Conservation (phyloP, 2,329 filamentous ascomycete species). For the Beauveria varroae region DNA sequence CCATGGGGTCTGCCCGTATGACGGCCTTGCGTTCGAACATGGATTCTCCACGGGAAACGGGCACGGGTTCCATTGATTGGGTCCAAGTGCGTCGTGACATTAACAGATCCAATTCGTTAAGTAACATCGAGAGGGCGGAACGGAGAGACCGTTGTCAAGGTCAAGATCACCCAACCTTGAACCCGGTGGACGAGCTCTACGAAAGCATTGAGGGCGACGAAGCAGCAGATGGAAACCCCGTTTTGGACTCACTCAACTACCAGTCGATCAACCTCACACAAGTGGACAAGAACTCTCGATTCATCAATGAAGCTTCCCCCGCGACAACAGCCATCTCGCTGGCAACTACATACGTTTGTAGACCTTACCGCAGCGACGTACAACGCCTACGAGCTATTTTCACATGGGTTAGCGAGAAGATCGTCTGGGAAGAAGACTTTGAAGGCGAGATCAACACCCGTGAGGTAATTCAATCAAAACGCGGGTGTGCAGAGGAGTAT, state of each 20-base stretch:
- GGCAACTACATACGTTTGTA: slow-evolving; percentile 85
- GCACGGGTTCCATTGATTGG: slow-evolving; percentile 64
- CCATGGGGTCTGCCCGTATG: slow-evolving; percentile 23
- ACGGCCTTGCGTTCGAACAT: slow-evolving; percentile 30
- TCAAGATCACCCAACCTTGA: slow-evolving; percentile 83
- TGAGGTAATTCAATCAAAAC: slow-evolving; percentile 73
- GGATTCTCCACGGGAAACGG: slow-evolving; percentile 57
- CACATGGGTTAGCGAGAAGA: slow-evolving; percentile 92
- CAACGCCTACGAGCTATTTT: slow-evolving; percentile 92
- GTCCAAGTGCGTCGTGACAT: slow-evolving; percentile 96
- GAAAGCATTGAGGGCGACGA: slow-evolving; percentile 86
- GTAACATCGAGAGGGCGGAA: slow-evolving; percentile 78
- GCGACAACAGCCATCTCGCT: slow-evolving; percentile 75
- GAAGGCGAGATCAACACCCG: slow-evolving; percentile 78
- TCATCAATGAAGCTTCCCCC: slow-evolving; percentile 74
- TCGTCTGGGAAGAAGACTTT: slow-evolving; percentile 92
- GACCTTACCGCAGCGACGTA: slow-evolving; percentile 89
- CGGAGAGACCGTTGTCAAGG: slow-evolving; percentile 85
- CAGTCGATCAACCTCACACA: slow-evolving; percentile 69
- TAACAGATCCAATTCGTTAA: slow-evolving; percentile 89
- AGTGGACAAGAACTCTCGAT: slow-evolving; percentile 93
- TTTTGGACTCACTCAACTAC: slow-evolving; percentile 78
- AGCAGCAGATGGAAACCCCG: slow-evolving; percentile 72
- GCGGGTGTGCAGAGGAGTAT: slow-evolving; percentile 84
- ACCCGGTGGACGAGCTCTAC: slow-evolving; percentile 82